phyloP scores from a whole-genome alignment of 179 eudicot genomes.

The Spergularia azorica region DNA sequence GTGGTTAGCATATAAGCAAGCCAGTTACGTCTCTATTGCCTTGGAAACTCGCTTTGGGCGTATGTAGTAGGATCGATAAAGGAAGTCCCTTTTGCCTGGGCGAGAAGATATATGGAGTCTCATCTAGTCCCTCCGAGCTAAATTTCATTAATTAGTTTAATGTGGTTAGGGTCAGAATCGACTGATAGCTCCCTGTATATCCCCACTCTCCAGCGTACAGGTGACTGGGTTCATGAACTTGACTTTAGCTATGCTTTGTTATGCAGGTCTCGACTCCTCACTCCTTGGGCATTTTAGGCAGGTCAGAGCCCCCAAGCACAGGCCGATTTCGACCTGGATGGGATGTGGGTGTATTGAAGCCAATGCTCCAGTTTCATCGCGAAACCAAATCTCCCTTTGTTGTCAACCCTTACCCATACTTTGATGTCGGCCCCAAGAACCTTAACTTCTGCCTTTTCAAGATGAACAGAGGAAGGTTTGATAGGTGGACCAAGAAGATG shows the following conservation, averaged over 20 bases:
- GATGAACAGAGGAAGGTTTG: constrained; percentile 43
- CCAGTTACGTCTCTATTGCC: no score
- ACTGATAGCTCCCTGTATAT: no score
- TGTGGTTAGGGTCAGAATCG: no score
- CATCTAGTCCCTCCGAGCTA: no score
- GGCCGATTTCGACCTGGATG: constrained; percentile 77
- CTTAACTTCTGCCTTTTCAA: constrained; percentile 48
- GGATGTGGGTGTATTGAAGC: constrained; percentile 64
- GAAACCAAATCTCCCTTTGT: constrained; percentile 72
- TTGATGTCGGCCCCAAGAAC: constrained; percentile 48
- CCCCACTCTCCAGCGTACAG: no score
- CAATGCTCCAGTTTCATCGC: constrained; percentile 69
- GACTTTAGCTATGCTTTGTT: not conserved
- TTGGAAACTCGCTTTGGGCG: no score
- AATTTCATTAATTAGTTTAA: no score
- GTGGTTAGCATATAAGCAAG: no score
- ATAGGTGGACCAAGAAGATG: constrained; percentile 42
- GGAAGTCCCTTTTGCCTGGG: no score
- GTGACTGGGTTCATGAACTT: constrained; percentile 3
- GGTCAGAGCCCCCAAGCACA: constrained; percentile 72
- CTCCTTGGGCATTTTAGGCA: constrained; percentile 60
- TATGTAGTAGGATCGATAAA: no score
- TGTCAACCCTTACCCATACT: constrained; percentile 94
- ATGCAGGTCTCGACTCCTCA: constrained; percentile 67
- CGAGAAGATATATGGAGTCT: no score